Evolutionary conservation across 1,284 basidiomycete species (phyloP), one percentile per base, ranked within the genome.

Genomic region (Sanghuangporus baumii): DNA sequence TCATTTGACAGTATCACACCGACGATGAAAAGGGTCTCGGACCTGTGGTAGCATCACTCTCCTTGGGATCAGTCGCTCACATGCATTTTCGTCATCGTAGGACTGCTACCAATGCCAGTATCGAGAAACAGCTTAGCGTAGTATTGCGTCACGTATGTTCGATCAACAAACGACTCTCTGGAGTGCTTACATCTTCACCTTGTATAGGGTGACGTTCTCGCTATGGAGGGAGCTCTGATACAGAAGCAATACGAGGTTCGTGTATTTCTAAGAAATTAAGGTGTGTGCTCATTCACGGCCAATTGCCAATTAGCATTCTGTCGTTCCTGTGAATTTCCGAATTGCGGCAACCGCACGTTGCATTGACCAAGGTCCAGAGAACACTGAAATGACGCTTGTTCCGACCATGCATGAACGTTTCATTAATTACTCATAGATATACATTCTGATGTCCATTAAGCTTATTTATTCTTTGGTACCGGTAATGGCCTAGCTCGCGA

Each of bases 11-110:
- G 88, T 91, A 88, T 69, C 90, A 92, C 67, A 90, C 86, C 66
- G 89, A 92, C 67, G 81, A 80, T 60, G 89, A 92, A 74, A 74
- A 74, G 8, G 90, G 88, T 3, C 73, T 92, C 6, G 90, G 89
- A 1, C 85, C 87, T 6, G 67, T 82, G 3, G 84, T 92, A 2
- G 89, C 89, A 4, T 87, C 89, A 4, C 72, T 92, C 47, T 90
- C 88, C 0, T 72, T 91, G 9, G 89, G 89, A 14, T 82, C 88
- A 2, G 76, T 85, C 11, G 90, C 90, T 3, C 69, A 83, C 50
- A 92, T 92, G 88, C 83, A 89, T 69, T 92, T 92, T 70, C 82
- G 89, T 20, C 71, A 74, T 8, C 74, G 46, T 8, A 48, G 50
- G 37, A 38, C 16, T 71, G 16, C 20, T n/a, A 18, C 16, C 8